Percentiles rank a stretch among this genome's conserved stretches.
Evolutionary conservation across 768 basidiomycete species (phyloP).

Genomic region (Rhodotorula taiwanensis): DNA sequence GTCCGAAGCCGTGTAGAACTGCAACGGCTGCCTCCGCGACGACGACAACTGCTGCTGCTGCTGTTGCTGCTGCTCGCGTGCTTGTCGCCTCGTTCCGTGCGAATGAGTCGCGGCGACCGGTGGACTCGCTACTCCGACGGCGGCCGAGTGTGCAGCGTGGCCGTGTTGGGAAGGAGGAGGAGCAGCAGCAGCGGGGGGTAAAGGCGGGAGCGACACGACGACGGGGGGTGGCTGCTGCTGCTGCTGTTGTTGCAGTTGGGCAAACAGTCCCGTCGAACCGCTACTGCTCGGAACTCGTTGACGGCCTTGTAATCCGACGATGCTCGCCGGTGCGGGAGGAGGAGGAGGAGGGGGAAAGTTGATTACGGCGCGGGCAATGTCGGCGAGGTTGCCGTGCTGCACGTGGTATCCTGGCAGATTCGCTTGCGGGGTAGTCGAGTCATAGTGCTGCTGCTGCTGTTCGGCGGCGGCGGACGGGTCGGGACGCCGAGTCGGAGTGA

Average conservation of each 20-base stretch:
- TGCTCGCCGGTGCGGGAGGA: not conserved
- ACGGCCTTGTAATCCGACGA: not conserved
- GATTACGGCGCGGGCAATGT: conserved; percentile 1
- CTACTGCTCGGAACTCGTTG: conserved; percentile 6
- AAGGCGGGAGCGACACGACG: not conserved
- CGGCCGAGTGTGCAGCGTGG: too few relatives aligned
- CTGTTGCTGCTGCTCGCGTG: not conserved
- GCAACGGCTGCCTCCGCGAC: not conserved
- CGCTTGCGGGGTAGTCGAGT: too few relatives aligned
- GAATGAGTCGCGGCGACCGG: not conserved
- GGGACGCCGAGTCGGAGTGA: not conserved
- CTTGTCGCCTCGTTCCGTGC: conserved; percentile 1
- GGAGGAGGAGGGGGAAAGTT: not conserved
- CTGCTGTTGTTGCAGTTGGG: not conserved
- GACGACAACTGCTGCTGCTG: not conserved
- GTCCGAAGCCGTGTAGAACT: not conserved
- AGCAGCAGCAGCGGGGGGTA: not conserved
- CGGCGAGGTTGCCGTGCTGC: not conserved
- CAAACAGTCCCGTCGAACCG: conserved; percentile 1
- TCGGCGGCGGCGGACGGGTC: not conserved
- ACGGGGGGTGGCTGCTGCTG: not conserved
- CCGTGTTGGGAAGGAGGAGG: not conserved
- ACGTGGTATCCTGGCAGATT: too few relatives aligned
- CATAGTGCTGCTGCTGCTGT: too few relatives aligned
- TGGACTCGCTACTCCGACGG: not conserved